phyloP scores from a whole-genome alignment of 176 grass and related monocot genomes.

The Triticum aestivum region IWGSC_CS_RefSeq_v2.1 NC_057795.1:688629545-688630044 shows the following conservation, averaged over 20 bases:
- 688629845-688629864: too few species aligned
- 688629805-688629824: conserved; percentile 36
- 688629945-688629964: too few species aligned
- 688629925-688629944: too few species aligned
- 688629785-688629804: conserved; percentile 34
- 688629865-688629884: too few species aligned
- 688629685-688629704: conserved; percentile 15
- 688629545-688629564: not conserved
- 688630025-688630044: too few species aligned
- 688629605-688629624: not conserved
- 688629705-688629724: conserved; percentile 33
- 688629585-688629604: not conserved
- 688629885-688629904: too few species aligned
- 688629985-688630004: too few species aligned
- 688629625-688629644: not conserved
- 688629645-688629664: too few species aligned
- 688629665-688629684: conserved; percentile 18
- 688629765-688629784: conserved; percentile 27
- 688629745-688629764: conserved; percentile 48
- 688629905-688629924: too few species aligned
- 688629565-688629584: not conserved
- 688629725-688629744: conserved; percentile 1
- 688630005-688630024: too few species aligned
- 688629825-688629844: not conserved
- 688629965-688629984: too few species aligned